Percentiles rank a stretch among this genome's conserved stretches.
These are phyloP conservation scores for Coemansia sp. DNA, from an alignment of 192 early-diverging fungal genomes.

Conservation along the genomic window DNA sequence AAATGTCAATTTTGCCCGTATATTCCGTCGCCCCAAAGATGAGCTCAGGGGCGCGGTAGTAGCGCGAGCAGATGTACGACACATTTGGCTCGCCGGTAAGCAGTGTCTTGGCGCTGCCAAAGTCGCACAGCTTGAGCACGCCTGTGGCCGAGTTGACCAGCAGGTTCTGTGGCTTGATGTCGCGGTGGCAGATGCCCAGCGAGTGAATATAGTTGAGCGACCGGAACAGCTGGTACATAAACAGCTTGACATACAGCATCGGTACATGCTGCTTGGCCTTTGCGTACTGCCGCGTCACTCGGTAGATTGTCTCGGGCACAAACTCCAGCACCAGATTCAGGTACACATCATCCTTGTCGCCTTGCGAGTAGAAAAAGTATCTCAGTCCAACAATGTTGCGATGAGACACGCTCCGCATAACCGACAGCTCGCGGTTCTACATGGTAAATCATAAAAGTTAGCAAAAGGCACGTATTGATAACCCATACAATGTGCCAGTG, in stretches of 20 bases:
- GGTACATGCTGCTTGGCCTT: conserved; percentile 94
- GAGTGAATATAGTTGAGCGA: conserved; percentile 96
- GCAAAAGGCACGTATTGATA: conserved; percentile 5
- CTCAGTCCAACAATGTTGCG: conserved; percentile 89
- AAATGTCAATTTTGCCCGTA: conserved; percentile 84
- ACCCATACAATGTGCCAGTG: not conserved
- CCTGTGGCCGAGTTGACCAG: conserved; percentile 85
- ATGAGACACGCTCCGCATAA: conserved; percentile 87
- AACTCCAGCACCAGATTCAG: conserved; percentile 95
- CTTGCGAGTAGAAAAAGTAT: conserved; percentile 94
- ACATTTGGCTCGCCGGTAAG: conserved; percentile 96
- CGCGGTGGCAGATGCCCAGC: conserved; percentile 96
- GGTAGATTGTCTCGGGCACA: conserved; percentile 95
- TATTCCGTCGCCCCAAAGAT: conserved; percentile 97
- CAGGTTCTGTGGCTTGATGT: conserved; percentile 99
- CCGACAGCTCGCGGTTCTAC: conserved; percentile 55
- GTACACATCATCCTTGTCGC: conserved; percentile 92
- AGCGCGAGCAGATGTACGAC: conserved; percentile 96
- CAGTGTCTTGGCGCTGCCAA: conserved; percentile 96
- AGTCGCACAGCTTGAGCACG: conserved; percentile 97
- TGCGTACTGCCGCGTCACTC: conserved; percentile 85
- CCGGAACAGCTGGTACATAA: conserved; percentile 98
- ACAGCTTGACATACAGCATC: conserved; percentile 92
- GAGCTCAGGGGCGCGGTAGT: conserved; percentile 95
- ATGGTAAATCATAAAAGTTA: not conserved